phyloP scores from a whole-genome alignment of 805 yeast genomes.

The Yarrowia hollandica region DNA sequence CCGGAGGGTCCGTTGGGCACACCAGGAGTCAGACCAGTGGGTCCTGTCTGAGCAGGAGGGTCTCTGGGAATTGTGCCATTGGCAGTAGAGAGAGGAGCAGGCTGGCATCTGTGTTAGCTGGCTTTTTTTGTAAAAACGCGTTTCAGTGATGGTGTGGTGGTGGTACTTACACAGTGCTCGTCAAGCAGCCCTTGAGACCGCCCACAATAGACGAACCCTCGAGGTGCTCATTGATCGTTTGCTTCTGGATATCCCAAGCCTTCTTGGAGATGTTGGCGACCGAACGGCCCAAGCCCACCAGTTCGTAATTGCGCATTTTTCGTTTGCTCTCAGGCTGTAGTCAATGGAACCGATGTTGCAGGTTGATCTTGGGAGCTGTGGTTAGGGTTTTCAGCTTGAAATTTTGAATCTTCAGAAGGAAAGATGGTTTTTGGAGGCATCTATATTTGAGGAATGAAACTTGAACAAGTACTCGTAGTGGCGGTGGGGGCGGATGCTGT shows the following conservation, averaged over 20 bases:
- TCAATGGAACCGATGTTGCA: neutral
- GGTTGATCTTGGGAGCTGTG: constrained; percentile 20
- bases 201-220: constrained; percentile 22
- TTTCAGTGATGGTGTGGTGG: no score
- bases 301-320: constrained; percentile 27
- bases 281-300: constrained; percentile 25
- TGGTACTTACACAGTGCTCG: constrained; percentile 15
- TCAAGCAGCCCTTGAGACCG: constrained; percentile 20
- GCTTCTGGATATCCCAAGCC: constrained; percentile 27
- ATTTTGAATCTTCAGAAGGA: no score
- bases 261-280: constrained; percentile 25
- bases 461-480: no score
- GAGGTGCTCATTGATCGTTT: constrained; percentile 10
- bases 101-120: neutral
- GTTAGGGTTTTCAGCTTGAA: neutral
- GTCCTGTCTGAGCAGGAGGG: constrained; percentile 8
- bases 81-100: constrained; percentile 17
- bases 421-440: no score
- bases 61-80: constrained; percentile 14
- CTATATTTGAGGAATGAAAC: no score
- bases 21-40: constrained; percentile 13
- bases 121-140: neutral
- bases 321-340: constrained; percentile 2
- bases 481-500: no score
- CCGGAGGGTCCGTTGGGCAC: constrained; percentile 5